Evolutionary conservation across 2,329 filamentous ascomycete species (phyloP), one percentile per base, ranked within the genome.

Genomic region (Cladobotryum mycophilum): DNA sequence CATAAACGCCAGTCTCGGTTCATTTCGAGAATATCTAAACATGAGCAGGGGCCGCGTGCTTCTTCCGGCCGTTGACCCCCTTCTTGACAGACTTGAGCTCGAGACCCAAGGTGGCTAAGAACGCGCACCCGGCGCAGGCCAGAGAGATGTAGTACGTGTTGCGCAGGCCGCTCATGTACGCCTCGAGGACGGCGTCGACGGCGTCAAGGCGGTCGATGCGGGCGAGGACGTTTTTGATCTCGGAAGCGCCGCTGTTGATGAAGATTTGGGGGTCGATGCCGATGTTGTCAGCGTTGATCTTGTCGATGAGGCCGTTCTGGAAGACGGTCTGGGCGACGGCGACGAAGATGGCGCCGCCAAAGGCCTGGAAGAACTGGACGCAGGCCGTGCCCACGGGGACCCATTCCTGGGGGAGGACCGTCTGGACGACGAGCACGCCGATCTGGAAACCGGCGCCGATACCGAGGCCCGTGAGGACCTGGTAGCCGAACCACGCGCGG

Each of bases 281-380:
- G 2, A 75, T 70, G 13, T 72, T 67, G 53, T 71, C 62, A 2
- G 59, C 52, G n/a, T 61, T 55, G 3, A 89, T 69, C 35, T 77
- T 71, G 3, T 72, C 64, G 42, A 81, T 68, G 15, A 88, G 69
- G 0, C 76, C 79, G 59, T 86, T 86, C 55, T 81, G 77, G 69
- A 88, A 87, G 42, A 86, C 74, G 17, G 82, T 80, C 63, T 88
- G 81, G 0, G 79, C 79, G 9, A 86, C 79, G 5, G 80, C 77
- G 44, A 88, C 78, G 56, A 81, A 80, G 20, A 88, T 67, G 2
- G 85, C 81, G 3, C 84, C 84, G 38, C 84, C 84, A 3, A 88
- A 72, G 2, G 75, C 74, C 60, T 86, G 81, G 68, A 81, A 82
- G 67, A 88, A 85, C 35, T 76, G 72, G 1, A 80, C 70, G 46